Evolutionary conservation across 257 asterid genomes (phyloP).

Genomic region (Lithospermum erythrorhizon): DNA sequence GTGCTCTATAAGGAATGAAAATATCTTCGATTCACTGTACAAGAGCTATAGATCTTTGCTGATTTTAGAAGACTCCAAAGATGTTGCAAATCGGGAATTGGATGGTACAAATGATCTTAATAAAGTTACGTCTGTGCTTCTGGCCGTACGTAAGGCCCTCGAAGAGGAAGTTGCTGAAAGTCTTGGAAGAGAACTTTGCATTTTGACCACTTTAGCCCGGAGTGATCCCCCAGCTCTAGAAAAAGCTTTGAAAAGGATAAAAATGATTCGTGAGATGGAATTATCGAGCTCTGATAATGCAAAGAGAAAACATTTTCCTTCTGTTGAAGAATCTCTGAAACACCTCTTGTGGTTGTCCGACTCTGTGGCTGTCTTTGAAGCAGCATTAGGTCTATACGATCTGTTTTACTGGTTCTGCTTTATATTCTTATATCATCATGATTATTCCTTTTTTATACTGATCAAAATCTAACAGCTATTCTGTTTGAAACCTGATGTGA

Average conservation of each 20-base stretch:
- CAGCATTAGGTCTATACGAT: slow-evolving; percentile 94
- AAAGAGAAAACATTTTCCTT: slow-evolving; percentile 38
- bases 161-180: slow-evolving; percentile 59
- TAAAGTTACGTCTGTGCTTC: slow-evolving; percentile 50
- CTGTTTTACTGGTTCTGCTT: slow-evolving; percentile 8
- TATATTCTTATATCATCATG: too few relatives aligned
- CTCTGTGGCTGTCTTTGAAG: slow-evolving; percentile 74
- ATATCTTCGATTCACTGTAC: slow-evolving; percentile 68
- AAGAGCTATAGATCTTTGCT: slow-evolving; percentile 34
- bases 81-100: slow-evolving; percentile 19
- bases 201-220: slow-evolving; percentile 84
- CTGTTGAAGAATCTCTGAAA: slow-evolving; percentile 91
- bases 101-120: slow-evolving; percentile 26
- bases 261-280: slow-evolving; percentile 69
- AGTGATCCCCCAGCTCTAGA: slow-evolving; percentile 79
- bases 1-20: slow-evolving; percentile 64
- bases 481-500: too few relatives aligned
- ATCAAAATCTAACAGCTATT: too few relatives aligned
- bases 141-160: slow-evolving; percentile 68
- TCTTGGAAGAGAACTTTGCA: slow-evolving; percentile 86
- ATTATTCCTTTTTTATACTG: too few relatives aligned
- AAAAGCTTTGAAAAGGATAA: slow-evolving; percentile 77
- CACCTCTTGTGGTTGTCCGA: slow-evolving; percentile 90
- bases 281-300: slow-evolving; percentile 50
- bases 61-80: slow-evolving; percentile 21